Conservation (phyloP, 768 basidiomycete species). For the Tulasnella sp. region DNA sequence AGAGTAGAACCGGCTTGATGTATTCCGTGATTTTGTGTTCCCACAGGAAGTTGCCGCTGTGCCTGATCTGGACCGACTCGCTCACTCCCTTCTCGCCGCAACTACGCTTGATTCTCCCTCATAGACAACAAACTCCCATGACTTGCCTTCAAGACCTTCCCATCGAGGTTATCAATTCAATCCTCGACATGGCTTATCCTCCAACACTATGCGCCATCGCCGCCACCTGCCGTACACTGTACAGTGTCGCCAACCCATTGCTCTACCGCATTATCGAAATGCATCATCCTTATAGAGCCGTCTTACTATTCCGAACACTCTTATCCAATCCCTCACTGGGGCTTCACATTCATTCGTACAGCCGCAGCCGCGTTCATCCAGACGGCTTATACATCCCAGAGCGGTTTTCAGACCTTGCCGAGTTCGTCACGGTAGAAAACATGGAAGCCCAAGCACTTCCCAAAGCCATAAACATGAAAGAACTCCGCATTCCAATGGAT, state of each 20-base stretch:
- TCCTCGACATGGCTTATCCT: neutral
- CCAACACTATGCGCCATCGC: neutral
- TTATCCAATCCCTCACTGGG: neutral
- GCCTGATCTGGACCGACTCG: no score
- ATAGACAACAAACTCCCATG: no score
- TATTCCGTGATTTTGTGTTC: no score
- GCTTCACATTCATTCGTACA: neutral
- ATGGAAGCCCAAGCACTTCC: neutral
- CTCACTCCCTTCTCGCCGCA: no score
- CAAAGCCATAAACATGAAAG: neutral
- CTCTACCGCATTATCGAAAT: neutral
- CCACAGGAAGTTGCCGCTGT: no score
- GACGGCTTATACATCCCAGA: no score
- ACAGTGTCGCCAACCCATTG: neutral
- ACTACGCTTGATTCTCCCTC: no score
- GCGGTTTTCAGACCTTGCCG: no score
- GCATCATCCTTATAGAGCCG: neutral
- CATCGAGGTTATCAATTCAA: neutral
- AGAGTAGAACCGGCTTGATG: no score
- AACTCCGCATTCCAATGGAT: neutral
- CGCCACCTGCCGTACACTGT: neutral
- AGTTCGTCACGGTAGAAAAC: neutral
- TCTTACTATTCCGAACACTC: neutral
- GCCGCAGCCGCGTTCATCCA: no score
- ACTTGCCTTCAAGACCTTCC: neutral